These are phyloP conservation scores for Aquanectria penicillioides DNA, from an alignment of 2,329 filamentous ascomycete species.

Conservation along the genomic window DNA sequence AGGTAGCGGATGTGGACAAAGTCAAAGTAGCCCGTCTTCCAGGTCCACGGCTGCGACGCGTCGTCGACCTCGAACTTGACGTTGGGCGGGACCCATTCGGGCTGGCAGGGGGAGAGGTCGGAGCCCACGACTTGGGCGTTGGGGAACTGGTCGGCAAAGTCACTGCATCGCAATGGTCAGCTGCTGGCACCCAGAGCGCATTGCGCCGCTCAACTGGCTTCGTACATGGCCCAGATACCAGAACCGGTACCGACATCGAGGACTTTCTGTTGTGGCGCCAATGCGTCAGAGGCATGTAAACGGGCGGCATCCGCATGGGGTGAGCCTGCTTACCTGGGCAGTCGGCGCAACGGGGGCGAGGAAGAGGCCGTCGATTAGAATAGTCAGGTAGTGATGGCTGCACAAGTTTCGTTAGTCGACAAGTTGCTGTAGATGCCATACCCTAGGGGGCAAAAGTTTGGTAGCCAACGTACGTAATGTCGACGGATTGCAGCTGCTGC, in stretches of 20 bases:
- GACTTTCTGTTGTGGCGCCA: slow-evolving; percentile 25
- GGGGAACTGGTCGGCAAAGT: slow-evolving; percentile 33
- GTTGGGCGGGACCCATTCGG: slow-evolving; percentile 34
- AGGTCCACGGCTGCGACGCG: slow-evolving; percentile 31
- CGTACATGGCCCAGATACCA: slow-evolving; percentile 29
- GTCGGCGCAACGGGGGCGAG: slow-evolving; percentile 32
- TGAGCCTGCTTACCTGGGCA: slow-evolving; percentile 7
- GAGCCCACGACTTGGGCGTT: slow-evolving; percentile 27
- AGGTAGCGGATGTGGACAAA: slow-evolving; percentile 35
- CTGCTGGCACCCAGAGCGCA: neutral
- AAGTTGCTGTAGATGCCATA: too few relatives aligned
- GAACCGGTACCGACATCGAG: slow-evolving; percentile 39
- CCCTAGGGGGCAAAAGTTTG: too few relatives aligned
- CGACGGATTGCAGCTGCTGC: slow-evolving; percentile 20
- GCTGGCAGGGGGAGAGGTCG: slow-evolving; percentile 34
- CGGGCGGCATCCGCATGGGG: neutral
- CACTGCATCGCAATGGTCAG: slow-evolving; percentile 12
- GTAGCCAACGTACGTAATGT: slow-evolving; percentile 25
- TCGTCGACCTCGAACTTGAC: slow-evolving; percentile 35
- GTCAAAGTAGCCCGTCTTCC: slow-evolving; percentile 24
- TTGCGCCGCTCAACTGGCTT: neutral
- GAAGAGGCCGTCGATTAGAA: slow-evolving; percentile 34
- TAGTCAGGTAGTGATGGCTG: slow-evolving; percentile 29
- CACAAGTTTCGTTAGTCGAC: too few relatives aligned
- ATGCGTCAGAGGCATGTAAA: neutral